Percentiles rank a stretch among this genome's conserved stretches.
phyloP scores from a whole-genome alignment of 768 basidiomycete genomes.

The Suillus lakei region DNA sequence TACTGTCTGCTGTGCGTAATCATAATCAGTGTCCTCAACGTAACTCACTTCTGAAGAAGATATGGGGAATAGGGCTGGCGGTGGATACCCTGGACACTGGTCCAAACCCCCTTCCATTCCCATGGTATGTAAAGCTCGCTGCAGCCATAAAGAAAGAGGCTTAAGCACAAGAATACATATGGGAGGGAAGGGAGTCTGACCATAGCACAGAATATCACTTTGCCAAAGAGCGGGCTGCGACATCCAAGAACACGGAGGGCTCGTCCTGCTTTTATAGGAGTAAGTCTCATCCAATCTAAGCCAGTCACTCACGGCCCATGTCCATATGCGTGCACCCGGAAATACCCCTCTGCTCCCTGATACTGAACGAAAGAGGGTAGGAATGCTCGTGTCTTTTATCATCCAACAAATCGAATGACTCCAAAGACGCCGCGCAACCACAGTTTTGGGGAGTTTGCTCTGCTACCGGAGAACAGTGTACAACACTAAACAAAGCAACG shows the following conservation, averaged over 20 bases:
- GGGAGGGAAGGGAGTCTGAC: slow-evolving; percentile 32
- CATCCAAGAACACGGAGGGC: neutral
- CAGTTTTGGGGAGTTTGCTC: neutral
- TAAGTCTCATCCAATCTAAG: neutral
- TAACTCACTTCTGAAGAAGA: slow-evolving; percentile 6
- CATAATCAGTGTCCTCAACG: neutral
- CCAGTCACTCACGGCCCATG: neutral
- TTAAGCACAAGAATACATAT: slow-evolving; percentile 31
- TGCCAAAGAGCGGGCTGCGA: neutral
- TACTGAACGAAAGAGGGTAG: slow-evolving; percentile 2
- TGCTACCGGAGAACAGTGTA: neutral
- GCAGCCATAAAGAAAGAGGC: slow-evolving; percentile 37
- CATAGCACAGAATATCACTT: slow-evolving; percentile 24
- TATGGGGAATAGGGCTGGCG: slow-evolving; percentile 6
- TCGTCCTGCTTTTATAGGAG: slow-evolving; percentile 5
- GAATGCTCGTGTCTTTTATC: neutral
- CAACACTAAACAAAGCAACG: neutral
- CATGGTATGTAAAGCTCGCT: slow-evolving; percentile 46
- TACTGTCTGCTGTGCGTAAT: neutral
- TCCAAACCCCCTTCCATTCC: slow-evolving; percentile 50
- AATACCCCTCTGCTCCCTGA: neutral
- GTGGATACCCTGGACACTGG: slow-evolving; percentile 23
- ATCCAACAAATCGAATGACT: neutral
- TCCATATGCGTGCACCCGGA: neutral
- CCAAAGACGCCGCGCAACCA: neutral